phyloP scores from a whole-genome alignment of 148 eudicot species.

The Fagopyrum homotropicum region DNA sequence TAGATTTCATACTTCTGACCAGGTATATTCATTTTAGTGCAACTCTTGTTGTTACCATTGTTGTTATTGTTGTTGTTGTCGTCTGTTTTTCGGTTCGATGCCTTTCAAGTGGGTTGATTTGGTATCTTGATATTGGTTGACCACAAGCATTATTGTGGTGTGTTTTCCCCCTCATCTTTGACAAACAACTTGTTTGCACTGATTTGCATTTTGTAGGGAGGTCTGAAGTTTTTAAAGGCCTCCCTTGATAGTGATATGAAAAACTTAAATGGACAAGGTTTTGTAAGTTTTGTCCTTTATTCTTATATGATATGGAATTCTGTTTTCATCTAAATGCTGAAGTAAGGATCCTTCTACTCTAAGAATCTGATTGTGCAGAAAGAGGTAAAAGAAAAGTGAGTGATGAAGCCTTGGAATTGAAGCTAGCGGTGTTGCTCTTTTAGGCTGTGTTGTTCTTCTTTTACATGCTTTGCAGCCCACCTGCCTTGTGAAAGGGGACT shows the following conservation, averaged over 20 bases:
- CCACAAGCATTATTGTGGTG: slow-evolving; percentile 2
- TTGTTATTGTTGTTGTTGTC: background rate
- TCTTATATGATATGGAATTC: background rate
- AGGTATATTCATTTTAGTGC: background rate
- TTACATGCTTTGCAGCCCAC: slow-evolving; percentile 4
- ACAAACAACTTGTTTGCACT: slow-evolving; percentile 8
- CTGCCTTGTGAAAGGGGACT: background rate
- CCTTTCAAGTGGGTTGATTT: slow-evolving; percentile 11
- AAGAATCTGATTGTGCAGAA: background rate
- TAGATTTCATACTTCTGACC: slow-evolving; percentile 5
- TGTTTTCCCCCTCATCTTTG: background rate
- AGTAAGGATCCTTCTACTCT: background rate
- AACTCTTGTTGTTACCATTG: background rate
- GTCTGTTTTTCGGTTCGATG: background rate
- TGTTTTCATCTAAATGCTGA: background rate
- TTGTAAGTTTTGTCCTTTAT: background rate
- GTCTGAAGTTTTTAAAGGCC: slow-evolving; percentile 10
- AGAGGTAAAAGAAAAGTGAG: background rate
- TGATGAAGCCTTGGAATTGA: background rate
- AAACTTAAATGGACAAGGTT: background rate
- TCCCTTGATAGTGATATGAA: slow-evolving; percentile 6
- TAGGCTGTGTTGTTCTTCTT: background rate
- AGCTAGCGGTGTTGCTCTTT: slow-evolving; percentile 5
- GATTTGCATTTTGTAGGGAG: background rate
- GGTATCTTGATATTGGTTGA: background rate